Evolutionary conservation across 441 rosid species (phyloP).

Genomic region (Jatropha podagrica): DNA sequence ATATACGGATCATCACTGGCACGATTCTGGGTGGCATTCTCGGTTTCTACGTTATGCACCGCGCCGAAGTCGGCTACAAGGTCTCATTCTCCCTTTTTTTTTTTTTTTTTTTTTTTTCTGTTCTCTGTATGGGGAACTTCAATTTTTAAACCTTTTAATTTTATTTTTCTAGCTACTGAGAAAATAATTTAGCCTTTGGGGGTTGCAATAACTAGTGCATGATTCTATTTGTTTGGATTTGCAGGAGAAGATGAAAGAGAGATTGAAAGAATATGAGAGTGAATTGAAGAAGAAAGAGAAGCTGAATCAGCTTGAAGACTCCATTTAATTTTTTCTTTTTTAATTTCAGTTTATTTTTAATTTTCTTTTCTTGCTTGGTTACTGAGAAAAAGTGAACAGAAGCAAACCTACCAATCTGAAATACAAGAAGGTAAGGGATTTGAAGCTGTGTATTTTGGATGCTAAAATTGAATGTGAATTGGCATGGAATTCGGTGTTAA

Average conservation of each 20-base stretch:
- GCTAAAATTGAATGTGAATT: neutral
- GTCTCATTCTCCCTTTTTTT: conserved; percentile 11
- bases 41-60: conserved; percentile 95
- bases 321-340: conserved; percentile 29
- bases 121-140: conserved; percentile 1
- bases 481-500: neutral
- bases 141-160: neutral
- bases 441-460: neutral
- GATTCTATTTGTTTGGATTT: neutral
- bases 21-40: conserved; percentile 76
- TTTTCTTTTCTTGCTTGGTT: neutral
- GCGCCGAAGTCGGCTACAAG: conserved; percentile 76
- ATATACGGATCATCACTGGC: conserved; percentile 74
- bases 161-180: too few species aligned
- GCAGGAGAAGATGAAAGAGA: conserved; percentile 88
- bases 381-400: neutral
- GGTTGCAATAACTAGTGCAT: too few species aligned
- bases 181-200: neutral
- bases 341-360: neutral
- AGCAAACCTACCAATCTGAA: conserved; percentile 4
- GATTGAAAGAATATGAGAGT: conserved; percentile 63
- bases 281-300: conserved; percentile 56
- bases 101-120: conserved; percentile 4
- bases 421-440: neutral
- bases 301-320: conserved; percentile 55